Percentiles rank a stretch among this genome's conserved stretches.
Conservation (phyloP, 139 green algal species). For the Chlorella vulgaris region DNA sequence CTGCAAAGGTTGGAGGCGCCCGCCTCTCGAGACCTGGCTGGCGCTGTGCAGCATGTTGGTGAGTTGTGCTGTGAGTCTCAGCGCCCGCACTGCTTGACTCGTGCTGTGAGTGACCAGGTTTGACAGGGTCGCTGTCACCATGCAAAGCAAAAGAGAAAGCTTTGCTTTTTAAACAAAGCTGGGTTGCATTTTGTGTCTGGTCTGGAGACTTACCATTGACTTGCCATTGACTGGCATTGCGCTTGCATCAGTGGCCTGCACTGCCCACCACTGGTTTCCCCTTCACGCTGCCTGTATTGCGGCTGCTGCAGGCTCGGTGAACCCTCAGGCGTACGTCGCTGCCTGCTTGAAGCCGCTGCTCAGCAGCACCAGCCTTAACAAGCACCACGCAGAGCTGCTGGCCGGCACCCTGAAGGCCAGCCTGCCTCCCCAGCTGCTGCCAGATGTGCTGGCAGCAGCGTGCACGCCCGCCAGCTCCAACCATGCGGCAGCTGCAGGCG, state of each 20-base stretch:
- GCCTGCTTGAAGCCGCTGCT: slow-evolving; percentile 24
- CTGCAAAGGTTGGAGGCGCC: not conserved
- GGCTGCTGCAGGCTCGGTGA: slow-evolving; percentile 16
- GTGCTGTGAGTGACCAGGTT: not conserved
- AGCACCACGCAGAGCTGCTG: slow-evolving; percentile 22
- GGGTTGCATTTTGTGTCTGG: too few relatives aligned
- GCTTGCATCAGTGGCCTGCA: not conserved
- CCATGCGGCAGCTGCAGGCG: not conserved
- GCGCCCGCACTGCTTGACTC: not conserved
- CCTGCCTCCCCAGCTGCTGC: slow-evolving; percentile 7
- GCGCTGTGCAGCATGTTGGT: not conserved
- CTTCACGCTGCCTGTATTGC: too few relatives aligned
- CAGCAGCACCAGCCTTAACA: not conserved
- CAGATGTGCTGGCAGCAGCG: slow-evolving; percentile 2
- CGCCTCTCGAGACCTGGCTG: slow-evolving; percentile 7
- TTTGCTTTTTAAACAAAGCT: too few relatives aligned
- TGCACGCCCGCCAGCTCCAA: not conserved
- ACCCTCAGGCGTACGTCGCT: not conserved
- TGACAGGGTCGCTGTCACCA: too few relatives aligned
- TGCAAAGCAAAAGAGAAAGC: too few relatives aligned
- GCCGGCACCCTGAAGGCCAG: not conserved
- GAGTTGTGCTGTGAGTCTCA: too few relatives aligned
- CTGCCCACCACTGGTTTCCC: not conserved
- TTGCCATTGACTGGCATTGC: too few relatives aligned
- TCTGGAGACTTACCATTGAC: too few relatives aligned